Percentiles rank a stretch among this genome's conserved stretches.
These are phyloP conservation scores for Saccharomycopsis sp. DNA, from an alignment of 805 yeast species.

Conservation along the genomic window DNA sequence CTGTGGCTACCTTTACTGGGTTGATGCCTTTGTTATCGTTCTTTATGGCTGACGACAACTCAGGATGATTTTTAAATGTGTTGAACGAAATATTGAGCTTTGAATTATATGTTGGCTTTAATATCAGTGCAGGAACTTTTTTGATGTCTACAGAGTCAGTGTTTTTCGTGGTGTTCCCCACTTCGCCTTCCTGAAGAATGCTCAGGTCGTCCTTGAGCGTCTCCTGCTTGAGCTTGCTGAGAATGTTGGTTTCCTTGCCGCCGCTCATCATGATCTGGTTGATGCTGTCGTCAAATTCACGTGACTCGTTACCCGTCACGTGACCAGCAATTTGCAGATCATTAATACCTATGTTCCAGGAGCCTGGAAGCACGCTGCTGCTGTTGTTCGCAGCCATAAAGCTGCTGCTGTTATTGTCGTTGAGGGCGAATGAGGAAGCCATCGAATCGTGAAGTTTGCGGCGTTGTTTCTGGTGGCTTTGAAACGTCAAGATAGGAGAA, in stretches of 20 bases:
- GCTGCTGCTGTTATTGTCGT: neutral
- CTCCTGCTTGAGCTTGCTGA: neutral
- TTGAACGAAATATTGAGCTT: slow-evolving; percentile 22
- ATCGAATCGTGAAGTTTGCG: neutral
- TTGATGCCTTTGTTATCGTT: slow-evolving; percentile 26
- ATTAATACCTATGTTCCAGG: neutral
- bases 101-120: slow-evolving; percentile 5
- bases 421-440: neutral
- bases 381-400: neutral
- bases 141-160: too few species aligned
- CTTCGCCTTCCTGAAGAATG: neutral
- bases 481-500: neutral
- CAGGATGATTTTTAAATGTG: slow-evolving; percentile 23
- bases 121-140: neutral
- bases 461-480: neutral
- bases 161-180: neutral
- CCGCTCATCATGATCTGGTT: neutral
- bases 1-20: slow-evolving; percentile 30
- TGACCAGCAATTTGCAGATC: too few species aligned
- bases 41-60: slow-evolving; percentile 23
- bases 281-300: neutral
- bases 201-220: neutral
- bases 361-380: neutral
- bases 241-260: neutral
- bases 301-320: neutral